Evolutionary conservation across 306 rosid genomes (phyloP).

Genomic region (Corylus americana): DNA sequence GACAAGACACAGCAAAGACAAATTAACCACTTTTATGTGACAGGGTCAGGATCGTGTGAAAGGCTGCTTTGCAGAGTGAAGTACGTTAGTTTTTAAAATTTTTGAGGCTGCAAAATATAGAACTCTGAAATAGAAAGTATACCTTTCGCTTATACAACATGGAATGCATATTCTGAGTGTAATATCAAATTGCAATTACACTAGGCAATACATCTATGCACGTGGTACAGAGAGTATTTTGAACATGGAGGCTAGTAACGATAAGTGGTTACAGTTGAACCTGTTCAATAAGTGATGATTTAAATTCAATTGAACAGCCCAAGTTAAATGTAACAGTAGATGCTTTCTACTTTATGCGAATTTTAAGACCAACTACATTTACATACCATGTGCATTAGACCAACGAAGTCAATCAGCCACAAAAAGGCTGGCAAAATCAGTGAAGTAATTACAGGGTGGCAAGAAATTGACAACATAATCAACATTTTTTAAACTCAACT

Average conservation of each 20-base stretch:
- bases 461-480: background rate
- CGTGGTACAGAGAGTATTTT: background rate
- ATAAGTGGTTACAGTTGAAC: background rate
- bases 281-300: background rate
- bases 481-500: background rate
- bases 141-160: too few species aligned
- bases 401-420: background rate
- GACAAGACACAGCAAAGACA: background rate
- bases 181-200: background rate
- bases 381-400: background rate
- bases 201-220: background rate
- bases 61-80: background rate
- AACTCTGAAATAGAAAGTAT: background rate
- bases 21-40: background rate
- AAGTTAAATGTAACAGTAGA: background rate
- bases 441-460: background rate
- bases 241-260: background rate
- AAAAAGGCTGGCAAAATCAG: background rate
- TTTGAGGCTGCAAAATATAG: background rate
- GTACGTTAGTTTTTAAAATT: background rate
- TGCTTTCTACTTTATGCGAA: background rate
- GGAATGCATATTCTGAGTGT: background rate
- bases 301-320: background rate
- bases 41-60: background rate
- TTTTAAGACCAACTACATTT: background rate